Evolutionary conservation across 1,284 basidiomycete species (phyloP), one percentile per base, ranked within the genome.

Genomic region (Ceratobasidium sp.): DNA sequence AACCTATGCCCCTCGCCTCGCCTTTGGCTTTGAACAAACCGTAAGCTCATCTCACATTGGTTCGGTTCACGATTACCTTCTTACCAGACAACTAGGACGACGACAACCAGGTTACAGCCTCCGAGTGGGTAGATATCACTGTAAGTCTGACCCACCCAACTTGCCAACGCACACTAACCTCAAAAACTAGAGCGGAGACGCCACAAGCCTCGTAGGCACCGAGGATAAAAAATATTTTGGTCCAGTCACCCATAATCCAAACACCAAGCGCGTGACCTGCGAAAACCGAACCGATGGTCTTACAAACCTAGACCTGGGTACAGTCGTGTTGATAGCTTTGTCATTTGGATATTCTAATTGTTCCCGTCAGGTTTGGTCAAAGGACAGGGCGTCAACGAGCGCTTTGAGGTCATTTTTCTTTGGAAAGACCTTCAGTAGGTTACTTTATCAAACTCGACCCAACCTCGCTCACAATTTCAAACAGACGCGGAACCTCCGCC

Each of bases 401-500:
- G 41, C 14, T 74, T 60, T 20, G 70, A 74, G 27, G 57, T 59
- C n/a, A 64, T 35, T 23, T 3, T 74, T 5, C 27, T 74, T 16
- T 74, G 70, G 57, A 62, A 44, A 5, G 23, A 57, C 10, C n/a
- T 74, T n/a, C 38, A 57, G 70, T 74, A 50, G 6, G 70, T 74
- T 3, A 14, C 30, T 18, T 23, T 35, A 18, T 8, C 16, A 50
- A 18, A 5, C 48, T 20, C 16, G 10, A 23, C 46, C 8, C 70
- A 48, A 27, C 23, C 2, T n/a, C 10, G 4, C 23, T 20, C 3
- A 1, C 46, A 3, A 16, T 2, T 27, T 12, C 14, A 7, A 23
- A 5, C 50, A 74, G 70, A 14, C 35, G 41, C 27, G 57, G 44
- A 38, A 62, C 59, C 3, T 38, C 20, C 16, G 44, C 46, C 8